Base-by-base conservation (phyloP, 768 basidiomycete species). In the Termitomyces sp. region DNA sequence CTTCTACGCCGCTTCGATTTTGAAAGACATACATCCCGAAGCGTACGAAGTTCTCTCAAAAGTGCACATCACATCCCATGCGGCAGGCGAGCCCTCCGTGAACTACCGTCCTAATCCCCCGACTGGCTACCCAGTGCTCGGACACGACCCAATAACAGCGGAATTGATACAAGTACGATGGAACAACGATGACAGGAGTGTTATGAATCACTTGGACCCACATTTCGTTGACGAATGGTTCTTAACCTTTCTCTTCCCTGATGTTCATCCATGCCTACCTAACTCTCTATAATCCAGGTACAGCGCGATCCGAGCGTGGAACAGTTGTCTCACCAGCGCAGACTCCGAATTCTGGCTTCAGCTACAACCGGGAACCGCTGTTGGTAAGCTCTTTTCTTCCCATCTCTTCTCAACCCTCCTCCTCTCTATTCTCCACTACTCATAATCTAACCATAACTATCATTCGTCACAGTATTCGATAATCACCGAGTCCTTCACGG, bases 401-500 rank as follows among this genome's bases (percentile, higher is more conserved):
- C 38, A 39, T n/a, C n/a, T n/a, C n/a, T n/a, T n/a, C n/a, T n/a
- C n/a, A 29, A 23, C 52, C 25, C 22, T 40, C 7, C 22, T 23
- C 15, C 20, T 13, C 11, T 4, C 1, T n/a, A n/a, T n/a, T n/a
- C 10, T 23, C 20, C 33, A n/a, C 35, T 15, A 3, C 11, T 11
- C 44, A 46, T 7, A 6, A 33, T 35, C 13, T 36, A 15, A 49
- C 36, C 35, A 2, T 31, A 18, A 46, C 23, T 16, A 35, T 23
- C 15, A 35, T 36, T 12, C 15, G 11, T 48, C 5, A 47, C 22
- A 92, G 92, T 94, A 20, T 77, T 96, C 47, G 88, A 98, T 69
- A 98, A 98, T 66, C 89, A 96, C 70, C 83, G 96, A 20, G 91
- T 98, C 12, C 75, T 98, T 46, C 96, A 98, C 61, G 96, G 96